Evolutionary conservation across 495 filamentous ascomycete genomes (phyloP).

Genomic region (Monascus purpureus): DNA sequence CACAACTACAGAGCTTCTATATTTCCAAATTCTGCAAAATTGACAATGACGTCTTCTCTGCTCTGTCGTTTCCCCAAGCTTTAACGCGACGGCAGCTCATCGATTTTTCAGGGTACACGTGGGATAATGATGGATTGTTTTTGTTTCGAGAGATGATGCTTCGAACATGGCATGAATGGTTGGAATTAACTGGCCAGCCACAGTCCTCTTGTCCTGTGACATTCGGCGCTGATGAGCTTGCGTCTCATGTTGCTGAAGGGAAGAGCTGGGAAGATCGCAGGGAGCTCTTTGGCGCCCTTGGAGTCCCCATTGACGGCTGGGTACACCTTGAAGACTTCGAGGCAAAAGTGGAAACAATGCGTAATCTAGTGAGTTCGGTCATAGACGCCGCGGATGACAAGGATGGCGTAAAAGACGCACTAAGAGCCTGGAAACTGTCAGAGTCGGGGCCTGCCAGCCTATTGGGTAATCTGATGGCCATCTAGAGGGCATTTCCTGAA

Average conservation of each 20-base stretch:
- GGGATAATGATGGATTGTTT: constrained; percentile 2
- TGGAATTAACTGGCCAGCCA: constrained; percentile 2
- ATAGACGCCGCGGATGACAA: constrained; percentile 1
- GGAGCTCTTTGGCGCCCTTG: constrained; percentile 2
- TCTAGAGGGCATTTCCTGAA: constrained; percentile 1
- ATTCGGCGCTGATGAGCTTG: not conserved
- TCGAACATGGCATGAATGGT: constrained; percentile 2
- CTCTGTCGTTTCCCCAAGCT: constrained; percentile 3
- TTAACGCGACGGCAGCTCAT: constrained; percentile 3
- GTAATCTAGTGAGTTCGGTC: constrained; percentile 3
- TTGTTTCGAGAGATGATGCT: constrained; percentile 2
- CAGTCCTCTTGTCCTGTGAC: constrained; percentile 2
- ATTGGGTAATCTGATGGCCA: constrained; percentile 1
- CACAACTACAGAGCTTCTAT: constrained; percentile 3
- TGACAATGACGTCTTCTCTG: constrained; percentile 4
- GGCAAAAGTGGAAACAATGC: constrained; percentile 3
- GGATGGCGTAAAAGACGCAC: constrained; percentile 2
- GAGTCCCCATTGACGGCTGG: constrained; percentile 3
- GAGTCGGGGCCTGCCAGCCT: constrained; percentile 3
- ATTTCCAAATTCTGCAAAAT: constrained; percentile 2
- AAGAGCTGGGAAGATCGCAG: constrained; percentile 2
- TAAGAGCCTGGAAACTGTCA: constrained; percentile 3
- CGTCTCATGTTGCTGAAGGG: constrained; percentile 2
- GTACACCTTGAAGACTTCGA: constrained; percentile 3
- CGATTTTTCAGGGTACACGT: constrained; percentile 2